Conservation (phyloP, 164 flowering plant genomes). For the Chloranthus sessilifolius region DNA sequence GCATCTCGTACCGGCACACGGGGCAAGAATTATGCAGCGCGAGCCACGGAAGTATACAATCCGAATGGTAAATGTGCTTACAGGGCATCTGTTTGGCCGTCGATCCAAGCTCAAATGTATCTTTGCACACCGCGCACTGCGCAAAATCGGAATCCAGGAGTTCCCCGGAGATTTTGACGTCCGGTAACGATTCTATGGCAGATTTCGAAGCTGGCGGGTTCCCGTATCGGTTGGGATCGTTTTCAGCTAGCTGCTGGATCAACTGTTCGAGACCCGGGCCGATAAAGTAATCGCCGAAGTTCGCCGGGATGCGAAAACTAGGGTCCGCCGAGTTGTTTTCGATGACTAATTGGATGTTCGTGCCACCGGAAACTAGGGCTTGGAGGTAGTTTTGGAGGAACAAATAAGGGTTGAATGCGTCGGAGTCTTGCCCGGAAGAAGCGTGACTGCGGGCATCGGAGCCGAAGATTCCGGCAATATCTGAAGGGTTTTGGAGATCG, state of each 20-base stretch:
- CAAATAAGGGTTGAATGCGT: conserved; percentile 44
- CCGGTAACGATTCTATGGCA: conserved; percentile 47
- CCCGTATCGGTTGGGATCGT: conserved; percentile 73
- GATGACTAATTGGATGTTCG: conserved; percentile 58
- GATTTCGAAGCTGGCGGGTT: conserved; percentile 81
- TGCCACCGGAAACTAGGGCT: conserved; percentile 42
- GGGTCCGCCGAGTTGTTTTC: conserved; percentile 30
- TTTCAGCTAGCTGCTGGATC: conserved; percentile 87
- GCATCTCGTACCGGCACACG: conserved; percentile 77
- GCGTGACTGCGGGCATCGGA: conserved; percentile 13
- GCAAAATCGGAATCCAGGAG: conserved; percentile 42
- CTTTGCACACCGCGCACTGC: conserved; percentile 81
- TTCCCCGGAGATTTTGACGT: conserved; percentile 31
- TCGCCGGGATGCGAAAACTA: conserved; percentile 27
- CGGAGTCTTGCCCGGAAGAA: conserved; percentile 15
- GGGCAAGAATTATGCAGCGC: conserved; percentile 86
- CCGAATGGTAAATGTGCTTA: conserved; percentile 67
- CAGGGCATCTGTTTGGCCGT: conserved; percentile 77
- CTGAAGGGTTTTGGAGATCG: no score
- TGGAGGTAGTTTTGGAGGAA: conserved; percentile 56
- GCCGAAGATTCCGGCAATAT: no score
- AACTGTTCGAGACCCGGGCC: conserved; percentile 83
- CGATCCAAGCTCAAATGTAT: conserved; percentile 43
- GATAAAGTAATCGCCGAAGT: conserved; percentile 72
- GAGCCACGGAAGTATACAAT: conserved; percentile 81